phyloP scores from a whole-genome alignment of 352 stramenopile species.

The Phytophthora pini region DNA sequence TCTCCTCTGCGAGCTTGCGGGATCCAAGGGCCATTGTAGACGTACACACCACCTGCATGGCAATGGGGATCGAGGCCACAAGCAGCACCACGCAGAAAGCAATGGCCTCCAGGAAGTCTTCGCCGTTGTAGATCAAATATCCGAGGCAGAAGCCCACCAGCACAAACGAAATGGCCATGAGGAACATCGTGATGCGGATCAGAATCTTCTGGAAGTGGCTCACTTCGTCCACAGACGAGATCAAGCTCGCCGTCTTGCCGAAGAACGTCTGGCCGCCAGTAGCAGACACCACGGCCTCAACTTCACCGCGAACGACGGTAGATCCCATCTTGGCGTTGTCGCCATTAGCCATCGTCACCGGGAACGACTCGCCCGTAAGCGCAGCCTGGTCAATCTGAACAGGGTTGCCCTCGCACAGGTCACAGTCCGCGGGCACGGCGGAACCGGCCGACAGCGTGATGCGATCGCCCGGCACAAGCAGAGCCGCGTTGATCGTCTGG shows the following conservation, averaged over 20 bases:
- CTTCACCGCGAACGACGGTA: slow-evolving; percentile 89
- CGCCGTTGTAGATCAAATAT: slow-evolving; percentile 87
- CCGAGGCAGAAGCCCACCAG: slow-evolving; percentile 90
- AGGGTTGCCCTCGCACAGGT: slow-evolving; percentile 80
- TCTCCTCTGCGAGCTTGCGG: slow-evolving; percentile 89
- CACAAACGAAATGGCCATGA: slow-evolving; percentile 88
- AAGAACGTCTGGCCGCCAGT: slow-evolving; percentile 94
- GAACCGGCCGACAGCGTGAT: slow-evolving; percentile 90
- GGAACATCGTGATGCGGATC: slow-evolving; percentile 92
- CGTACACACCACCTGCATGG: slow-evolving; percentile 93
- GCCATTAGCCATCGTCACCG: slow-evolving; percentile 81
- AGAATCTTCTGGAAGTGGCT: slow-evolving; percentile 93
- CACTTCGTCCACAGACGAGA: slow-evolving; percentile 76
- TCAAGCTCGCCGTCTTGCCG: slow-evolving; percentile 84
- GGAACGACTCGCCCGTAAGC: slow-evolving; percentile 96
- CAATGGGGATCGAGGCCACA: slow-evolving; percentile 93
- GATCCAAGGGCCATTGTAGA: slow-evolving; percentile 94
- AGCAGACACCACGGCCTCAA: slow-evolving; percentile 91
- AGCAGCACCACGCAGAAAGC: slow-evolving; percentile 92
- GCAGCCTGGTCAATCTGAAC: slow-evolving; percentile 93
- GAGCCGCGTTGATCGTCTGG: slow-evolving; percentile 87
- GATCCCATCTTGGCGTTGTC: slow-evolving; percentile 91
- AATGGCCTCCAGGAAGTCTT: slow-evolving; percentile 78
- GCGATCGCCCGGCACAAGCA: slow-evolving; percentile 95
- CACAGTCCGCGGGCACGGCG: slow-evolving; percentile 93